These are phyloP conservation scores for Camelina neglecta DNA, from an alignment of 345 rosid species.

Conservation along the genomic window DNA sequence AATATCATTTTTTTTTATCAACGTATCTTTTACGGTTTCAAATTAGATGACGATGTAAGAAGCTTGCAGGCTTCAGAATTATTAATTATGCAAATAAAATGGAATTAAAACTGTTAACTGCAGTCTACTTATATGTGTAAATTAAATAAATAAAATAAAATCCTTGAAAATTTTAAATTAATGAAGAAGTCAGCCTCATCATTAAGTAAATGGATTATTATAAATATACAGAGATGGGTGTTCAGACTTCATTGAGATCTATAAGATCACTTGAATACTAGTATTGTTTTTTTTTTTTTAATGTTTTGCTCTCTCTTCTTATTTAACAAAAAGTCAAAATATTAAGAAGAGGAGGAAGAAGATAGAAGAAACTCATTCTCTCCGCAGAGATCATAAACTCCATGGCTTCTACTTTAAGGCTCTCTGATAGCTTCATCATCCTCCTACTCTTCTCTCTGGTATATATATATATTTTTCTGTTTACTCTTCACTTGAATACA, in stretches of 20 bases:
- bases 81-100: constrained; percentile 24
- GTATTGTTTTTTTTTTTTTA: background rate
- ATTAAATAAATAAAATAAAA: background rate
- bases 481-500: too few species aligned
- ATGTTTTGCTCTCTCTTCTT: background rate
- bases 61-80: constrained; percentile 22
- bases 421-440: constrained; percentile 26
- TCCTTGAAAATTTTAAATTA: background rate
- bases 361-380: constrained; percentile 17
- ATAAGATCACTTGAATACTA: constrained; percentile 18
- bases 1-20: constrained; percentile 4
- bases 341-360: constrained; percentile 10
- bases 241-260: constrained; percentile 29
- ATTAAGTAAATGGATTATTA: constrained; percentile 6
- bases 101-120: background rate
- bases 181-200: constrained; percentile 34
- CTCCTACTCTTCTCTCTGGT: constrained; percentile 44
- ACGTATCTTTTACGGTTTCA: constrained; percentile 38
- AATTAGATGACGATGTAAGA: constrained; percentile 24
- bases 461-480: background rate
- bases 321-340: constrained; percentile 4
- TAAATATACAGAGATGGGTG: constrained; percentile 33
- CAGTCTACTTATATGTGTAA: constrained; percentile 21
- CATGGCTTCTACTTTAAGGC: constrained; percentile 35
- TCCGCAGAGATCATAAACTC: background rate